Evolutionary conservation across 768 basidiomycete genomes (phyloP).

Genomic region (Lactifluus volemus): DNA sequence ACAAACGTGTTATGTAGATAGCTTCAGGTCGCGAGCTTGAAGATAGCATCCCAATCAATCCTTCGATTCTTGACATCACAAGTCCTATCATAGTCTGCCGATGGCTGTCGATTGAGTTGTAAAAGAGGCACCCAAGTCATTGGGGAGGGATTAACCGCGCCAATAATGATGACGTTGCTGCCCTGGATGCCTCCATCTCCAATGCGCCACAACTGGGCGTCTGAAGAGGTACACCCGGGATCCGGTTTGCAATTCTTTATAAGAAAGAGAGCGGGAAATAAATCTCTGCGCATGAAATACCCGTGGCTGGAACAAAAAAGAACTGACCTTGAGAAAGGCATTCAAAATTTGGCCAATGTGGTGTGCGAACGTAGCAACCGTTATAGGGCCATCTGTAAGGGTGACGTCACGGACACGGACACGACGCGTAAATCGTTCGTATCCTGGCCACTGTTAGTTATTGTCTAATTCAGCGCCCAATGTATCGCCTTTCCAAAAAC

Average conservation of each 20-base stretch:
- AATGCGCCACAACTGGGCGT: background rate
- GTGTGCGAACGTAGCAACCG: background rate
- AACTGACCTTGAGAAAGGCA: background rate
- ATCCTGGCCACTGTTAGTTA: constrained; percentile 4
- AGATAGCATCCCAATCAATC: background rate
- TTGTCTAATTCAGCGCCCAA: background rate
- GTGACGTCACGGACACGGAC: constrained; percentile 6
- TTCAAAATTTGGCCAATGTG: constrained; percentile 1
- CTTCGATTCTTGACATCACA: background rate
- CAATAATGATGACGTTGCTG: background rate
- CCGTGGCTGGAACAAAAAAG: background rate
- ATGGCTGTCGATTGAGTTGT: background rate
- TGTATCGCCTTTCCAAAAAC: background rate
- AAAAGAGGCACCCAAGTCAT: background rate
- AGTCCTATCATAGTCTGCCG: too few species aligned
- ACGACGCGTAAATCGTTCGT: constrained; percentile 1
- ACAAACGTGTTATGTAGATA: background rate
- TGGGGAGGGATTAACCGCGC: background rate
- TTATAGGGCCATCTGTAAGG: background rate
- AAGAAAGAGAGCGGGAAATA: background rate
- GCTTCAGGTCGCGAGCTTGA: background rate
- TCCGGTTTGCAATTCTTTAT: background rate
- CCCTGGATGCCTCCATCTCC: background rate
- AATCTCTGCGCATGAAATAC: background rate
- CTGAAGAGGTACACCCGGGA: background rate